These are phyloP conservation scores for Iris macrosiphon DNA, from an alignment of 106 monocot species.

Conservation along the genomic window DNA sequence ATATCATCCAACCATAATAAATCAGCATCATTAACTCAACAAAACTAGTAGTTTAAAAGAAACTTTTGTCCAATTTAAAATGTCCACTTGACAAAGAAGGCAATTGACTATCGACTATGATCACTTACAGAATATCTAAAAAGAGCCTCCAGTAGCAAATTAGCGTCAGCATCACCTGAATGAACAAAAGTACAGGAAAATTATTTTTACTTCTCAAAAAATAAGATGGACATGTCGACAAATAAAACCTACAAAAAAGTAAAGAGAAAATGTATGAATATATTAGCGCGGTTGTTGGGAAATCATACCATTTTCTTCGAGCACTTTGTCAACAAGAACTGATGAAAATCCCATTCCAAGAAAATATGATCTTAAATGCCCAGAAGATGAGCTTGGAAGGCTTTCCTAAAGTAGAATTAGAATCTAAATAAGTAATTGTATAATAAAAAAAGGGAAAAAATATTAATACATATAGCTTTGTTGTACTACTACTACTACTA, in stretches of 20 bases:
- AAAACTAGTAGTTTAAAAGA: no score
- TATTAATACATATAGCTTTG: background rate
- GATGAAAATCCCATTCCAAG: constrained; percentile 78
- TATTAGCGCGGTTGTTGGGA: background rate
- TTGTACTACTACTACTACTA: background rate
- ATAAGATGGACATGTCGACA: background rate
- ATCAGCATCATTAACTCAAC: no score
- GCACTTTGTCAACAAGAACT: constrained; percentile 63
- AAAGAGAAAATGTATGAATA: background rate
- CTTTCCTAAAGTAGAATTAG: constrained; percentile 24
- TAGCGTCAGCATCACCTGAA: constrained; percentile 47
- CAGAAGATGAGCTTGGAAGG: constrained; percentile 38
- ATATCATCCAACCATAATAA: no score
- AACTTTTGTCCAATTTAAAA: no score
- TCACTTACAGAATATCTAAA: constrained; percentile 58
- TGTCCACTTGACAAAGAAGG: no score
- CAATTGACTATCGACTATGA: no score
- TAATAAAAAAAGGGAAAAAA: background rate
- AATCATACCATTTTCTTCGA: constrained; percentile 62
- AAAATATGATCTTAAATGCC: constrained; percentile 50
- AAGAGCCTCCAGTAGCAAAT: constrained; percentile 55
- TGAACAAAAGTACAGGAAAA: constrained; percentile 3
- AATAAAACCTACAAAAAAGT: background rate
- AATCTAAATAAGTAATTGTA: background rate
- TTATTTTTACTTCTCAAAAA: background rate